Conservation (phyloP, 2,329 filamentous ascomycete species). For the Plenodomus lindquistii region DNA sequence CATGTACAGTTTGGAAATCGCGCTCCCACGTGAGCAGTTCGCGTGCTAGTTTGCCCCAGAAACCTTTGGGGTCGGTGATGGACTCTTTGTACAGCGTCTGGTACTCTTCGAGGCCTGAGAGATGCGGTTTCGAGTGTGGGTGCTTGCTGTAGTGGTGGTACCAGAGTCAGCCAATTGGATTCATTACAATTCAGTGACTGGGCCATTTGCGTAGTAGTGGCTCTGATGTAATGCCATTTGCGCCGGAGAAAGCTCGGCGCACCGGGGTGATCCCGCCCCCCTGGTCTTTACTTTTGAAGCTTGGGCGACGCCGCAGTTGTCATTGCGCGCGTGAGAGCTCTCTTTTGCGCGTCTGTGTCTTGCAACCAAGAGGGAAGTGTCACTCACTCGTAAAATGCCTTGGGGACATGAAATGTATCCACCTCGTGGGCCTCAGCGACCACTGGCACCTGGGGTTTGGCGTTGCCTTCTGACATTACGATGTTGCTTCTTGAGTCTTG, state of each 20-base stretch:
- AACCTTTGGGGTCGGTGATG: constrained; percentile 83
- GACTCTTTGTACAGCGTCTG: constrained; percentile 75
- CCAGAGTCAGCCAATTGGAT: background rate
- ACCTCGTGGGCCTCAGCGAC: constrained; percentile 77
- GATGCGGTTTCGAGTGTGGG: constrained; percentile 60
- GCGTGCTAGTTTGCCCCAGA: constrained; percentile 85
- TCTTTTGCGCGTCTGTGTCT: too few relatives aligned
- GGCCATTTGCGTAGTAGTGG: background rate
- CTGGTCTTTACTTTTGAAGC: constrained; percentile 10
- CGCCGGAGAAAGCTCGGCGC: constrained; percentile 12
- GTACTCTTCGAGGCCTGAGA: constrained; percentile 65
- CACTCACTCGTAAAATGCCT: constrained; percentile 51
- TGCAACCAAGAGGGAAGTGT: too few relatives aligned
- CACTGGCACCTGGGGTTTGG: constrained; percentile 50
- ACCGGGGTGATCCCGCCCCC: constrained; percentile 43
- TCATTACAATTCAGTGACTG: constrained; percentile 12
- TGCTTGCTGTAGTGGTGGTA: constrained; percentile 55
- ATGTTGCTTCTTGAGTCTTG: constrained; percentile 9
- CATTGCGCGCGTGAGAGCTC: constrained; percentile 13
- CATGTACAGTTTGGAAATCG: constrained; percentile 88
- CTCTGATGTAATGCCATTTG: constrained; percentile 5
- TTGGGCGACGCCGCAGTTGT: constrained; percentile 14
- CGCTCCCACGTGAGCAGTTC: constrained; percentile 88
- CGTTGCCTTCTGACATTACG: constrained; percentile 52
- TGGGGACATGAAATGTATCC: constrained; percentile 69